phyloP scores from a whole-genome alignment of 2,329 filamentous ascomycete genomes.

The Dichotomopilus funicola region DNA sequence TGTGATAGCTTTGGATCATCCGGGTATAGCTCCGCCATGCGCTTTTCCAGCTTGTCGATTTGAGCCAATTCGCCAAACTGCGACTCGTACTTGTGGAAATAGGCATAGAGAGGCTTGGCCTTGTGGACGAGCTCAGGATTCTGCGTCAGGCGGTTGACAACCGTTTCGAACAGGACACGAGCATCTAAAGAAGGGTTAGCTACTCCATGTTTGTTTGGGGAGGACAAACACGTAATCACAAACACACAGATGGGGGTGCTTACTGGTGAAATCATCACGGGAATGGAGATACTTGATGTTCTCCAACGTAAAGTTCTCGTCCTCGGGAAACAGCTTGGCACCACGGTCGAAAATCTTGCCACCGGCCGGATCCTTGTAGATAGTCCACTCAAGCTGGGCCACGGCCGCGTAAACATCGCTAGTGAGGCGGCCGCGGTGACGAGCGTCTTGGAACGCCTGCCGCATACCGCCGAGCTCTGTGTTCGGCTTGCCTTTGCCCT shows the following conservation, averaged over 20 bases:
- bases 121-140: slow-evolving; percentile 69
- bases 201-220: slow-evolving; percentile 16
- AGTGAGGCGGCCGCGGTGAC: slow-evolving; percentile 78
- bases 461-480: slow-evolving; percentile 61
- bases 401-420: slow-evolving; percentile 94
- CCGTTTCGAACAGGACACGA: slow-evolving; percentile 91
- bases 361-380: slow-evolving; percentile 88
- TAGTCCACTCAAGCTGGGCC: slow-evolving; percentile 88
- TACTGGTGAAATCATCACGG: slow-evolving; percentile 89
- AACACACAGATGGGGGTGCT: slow-evolving; percentile 32
- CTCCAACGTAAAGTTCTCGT: slow-evolving; percentile 88
- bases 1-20: slow-evolving; percentile 70
- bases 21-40: slow-evolving; percentile 91
- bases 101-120: slow-evolving; percentile 78
- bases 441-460: slow-evolving; percentile 82
- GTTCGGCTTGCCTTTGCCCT: slow-evolving; percentile 68
- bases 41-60: slow-evolving; percentile 81
- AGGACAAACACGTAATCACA: neutral
- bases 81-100: slow-evolving; percentile 93
- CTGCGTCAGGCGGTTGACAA: slow-evolving; percentile 71
- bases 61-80: slow-evolving; percentile 89
- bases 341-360: slow-evolving; percentile 95
- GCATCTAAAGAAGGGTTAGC: slow-evolving; percentile 55
- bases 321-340: slow-evolving; percentile 85
- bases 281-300: slow-evolving; percentile 93